Base-by-base conservation (phyloP, 2,329 filamentous ascomycete species). In the Bipolaris bicolor region DNA sequence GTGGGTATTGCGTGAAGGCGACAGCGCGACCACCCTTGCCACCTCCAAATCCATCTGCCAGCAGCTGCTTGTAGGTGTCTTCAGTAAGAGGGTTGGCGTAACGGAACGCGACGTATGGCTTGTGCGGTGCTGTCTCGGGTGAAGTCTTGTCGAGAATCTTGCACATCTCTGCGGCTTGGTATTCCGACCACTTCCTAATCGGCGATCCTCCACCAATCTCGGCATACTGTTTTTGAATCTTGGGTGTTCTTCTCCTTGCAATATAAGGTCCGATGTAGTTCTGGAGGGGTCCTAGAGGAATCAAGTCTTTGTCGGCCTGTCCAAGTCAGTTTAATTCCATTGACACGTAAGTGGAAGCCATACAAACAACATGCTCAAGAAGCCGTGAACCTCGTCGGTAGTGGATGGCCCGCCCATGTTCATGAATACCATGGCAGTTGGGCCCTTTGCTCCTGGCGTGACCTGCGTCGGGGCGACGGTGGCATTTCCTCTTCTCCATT, bases 381-480 rank as follows among this genome's bases (percentile, higher is more conserved):
- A 99, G 77, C 89, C 87, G 68, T 89, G 88, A 34, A 99, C 95
- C 80, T 99, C 92, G 65, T 88, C 86, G 4, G 89, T 90, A 3
- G 90, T 97, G 1, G 91, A 90, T 3, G 95, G 95, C 0, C 95
- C 95, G 58, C 95, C 95, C 95, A 99, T 99, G 79, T 99, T 99
- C 80, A 99, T 86, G 73, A 99, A 97, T 13, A 99, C 95, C 87
- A 99, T 98, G 41, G 95, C 95, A 4, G 95, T 99, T 7, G 93
- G 92, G 0, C 94, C 94, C 72, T 91, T 85, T 2, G 84, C 83
- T 47, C 84, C 86, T 0, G 85, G 85, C 6, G 85, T 82, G 83
- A 92, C 84, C 76, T 96, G 91, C 22, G 96, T 91, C 26, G 67
- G 67, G 57, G 90, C 93, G 20, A 95, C 91, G 13, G 73, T 71